Evolutionary conservation across 192 early-diverging fungal species (phyloP).

Genomic region (Coemansia sp.): DNA sequence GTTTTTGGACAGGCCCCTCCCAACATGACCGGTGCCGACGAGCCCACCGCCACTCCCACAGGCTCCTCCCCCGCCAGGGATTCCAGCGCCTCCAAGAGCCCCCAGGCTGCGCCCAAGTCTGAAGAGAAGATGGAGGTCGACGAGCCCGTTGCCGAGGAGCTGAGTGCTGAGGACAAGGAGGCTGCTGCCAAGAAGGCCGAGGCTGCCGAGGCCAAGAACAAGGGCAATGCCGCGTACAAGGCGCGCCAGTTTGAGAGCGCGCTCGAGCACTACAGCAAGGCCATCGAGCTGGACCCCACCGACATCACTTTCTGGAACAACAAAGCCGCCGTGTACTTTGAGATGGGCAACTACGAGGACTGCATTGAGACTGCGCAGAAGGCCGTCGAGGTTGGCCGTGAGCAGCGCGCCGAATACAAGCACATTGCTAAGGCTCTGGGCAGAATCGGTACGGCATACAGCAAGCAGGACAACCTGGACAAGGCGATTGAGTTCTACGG

Average conservation of each 20-base stretch:
- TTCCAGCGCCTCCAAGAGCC: slow-evolving; percentile 2
- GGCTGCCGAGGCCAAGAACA: slow-evolving; percentile 74
- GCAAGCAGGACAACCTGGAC: slow-evolving; percentile 69
- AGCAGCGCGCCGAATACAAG: slow-evolving; percentile 90
- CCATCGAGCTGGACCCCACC: slow-evolving; percentile 82
- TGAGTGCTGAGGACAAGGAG: slow-evolving; percentile 56
- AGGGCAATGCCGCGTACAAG: slow-evolving; percentile 91
- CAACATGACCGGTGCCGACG: slow-evolving; percentile 3
- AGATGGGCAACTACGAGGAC: slow-evolving; percentile 88
- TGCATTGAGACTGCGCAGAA: slow-evolving; percentile 89
- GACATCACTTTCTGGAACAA: slow-evolving; percentile 94
- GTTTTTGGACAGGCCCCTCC: slow-evolving; percentile 36
- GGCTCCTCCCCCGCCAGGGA: slow-evolving; percentile 10
- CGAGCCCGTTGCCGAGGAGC: slow-evolving; percentile 23
- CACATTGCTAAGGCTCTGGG: slow-evolving; percentile 91
- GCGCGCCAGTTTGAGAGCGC: slow-evolving; percentile 87
- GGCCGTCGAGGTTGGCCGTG: slow-evolving; percentile 89
- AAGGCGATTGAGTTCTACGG: slow-evolving; percentile 91
- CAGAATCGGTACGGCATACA: slow-evolving; percentile 87
- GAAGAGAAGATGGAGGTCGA: slow-evolving; percentile 42
- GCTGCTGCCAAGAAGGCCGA: slow-evolving; percentile 63
- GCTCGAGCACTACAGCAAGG: slow-evolving; percentile 83
- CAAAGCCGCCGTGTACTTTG: slow-evolving; percentile 95
- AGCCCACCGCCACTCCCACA: slow-evolving; percentile 3
- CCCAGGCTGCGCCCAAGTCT: slow-evolving; percentile 17